Conservation (phyloP, 2,329 filamentous ascomycete genomes). For the Didymella exigua region DNA sequence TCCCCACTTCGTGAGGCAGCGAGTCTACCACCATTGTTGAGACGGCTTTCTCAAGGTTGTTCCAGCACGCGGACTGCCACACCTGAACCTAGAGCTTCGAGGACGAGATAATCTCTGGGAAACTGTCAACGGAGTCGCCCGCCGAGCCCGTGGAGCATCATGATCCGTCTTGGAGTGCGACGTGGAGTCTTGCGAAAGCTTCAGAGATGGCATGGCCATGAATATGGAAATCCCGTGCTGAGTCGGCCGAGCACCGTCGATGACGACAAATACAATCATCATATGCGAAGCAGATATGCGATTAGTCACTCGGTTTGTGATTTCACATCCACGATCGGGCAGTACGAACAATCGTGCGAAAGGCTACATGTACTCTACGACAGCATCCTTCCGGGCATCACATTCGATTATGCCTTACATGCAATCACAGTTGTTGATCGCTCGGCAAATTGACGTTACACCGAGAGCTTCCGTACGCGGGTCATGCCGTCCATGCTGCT, state of each 20-base stretch:
- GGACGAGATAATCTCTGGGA: no score
- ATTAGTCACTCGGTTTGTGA: neutral
- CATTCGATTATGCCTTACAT: neutral
- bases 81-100: no score
- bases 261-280: neutral
- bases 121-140: neutral
- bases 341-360: neutral
- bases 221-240: neutral
- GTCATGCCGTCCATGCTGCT: neutral
- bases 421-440: neutral
- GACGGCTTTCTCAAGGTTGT: neutral
- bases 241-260: neutral
- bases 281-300: neutral
- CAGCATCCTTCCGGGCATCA: neutral
- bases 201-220: neutral
- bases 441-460: neutral
- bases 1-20: slow-evolving; percentile 7
- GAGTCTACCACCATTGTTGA: slow-evolving; percentile 1
- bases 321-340: neutral
- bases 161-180: neutral
- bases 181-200: neutral
- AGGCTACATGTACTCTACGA: neutral
- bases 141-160: neutral
- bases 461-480: neutral
- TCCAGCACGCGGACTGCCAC: slow-evolving; percentile 1